phyloP scores from a whole-genome alignment of 768 basidiomycete species.

The Tricholoma terreum region DNA sequence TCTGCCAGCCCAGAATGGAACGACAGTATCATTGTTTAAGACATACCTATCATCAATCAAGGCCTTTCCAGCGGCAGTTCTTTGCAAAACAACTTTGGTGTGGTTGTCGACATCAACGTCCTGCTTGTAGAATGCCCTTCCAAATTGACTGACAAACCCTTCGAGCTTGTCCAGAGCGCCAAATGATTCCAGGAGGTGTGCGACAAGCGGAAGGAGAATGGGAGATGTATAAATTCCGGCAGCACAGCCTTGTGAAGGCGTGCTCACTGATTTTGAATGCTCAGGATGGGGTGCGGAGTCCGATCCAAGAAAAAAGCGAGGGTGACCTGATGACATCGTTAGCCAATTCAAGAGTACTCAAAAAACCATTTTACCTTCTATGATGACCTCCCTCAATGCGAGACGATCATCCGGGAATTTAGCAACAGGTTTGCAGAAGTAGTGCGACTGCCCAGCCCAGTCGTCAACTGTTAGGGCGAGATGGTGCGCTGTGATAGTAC shows the following conservation, averaged over 20 bases:
- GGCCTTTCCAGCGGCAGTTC: conserved; percentile 30
- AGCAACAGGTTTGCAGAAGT: conserved; percentile 97
- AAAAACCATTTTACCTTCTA: conserved; percentile 50
- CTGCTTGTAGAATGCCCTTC: conserved; percentile 74
- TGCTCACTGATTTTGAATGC: conserved; percentile 62
- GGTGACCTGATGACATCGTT: conserved; percentile 56
- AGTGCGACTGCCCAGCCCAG: conserved; percentile 93
- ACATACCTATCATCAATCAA: conserved; percentile 49
- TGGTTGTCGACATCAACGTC: conserved; percentile 26
- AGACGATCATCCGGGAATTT: conserved; percentile 91
- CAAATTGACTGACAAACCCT: conserved; percentile 75
- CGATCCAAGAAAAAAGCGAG: conserved; percentile 95
- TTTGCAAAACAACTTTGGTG: conserved; percentile 42
- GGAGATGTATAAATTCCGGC: conserved; percentile 97
- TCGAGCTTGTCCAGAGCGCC: conserved; percentile 80
- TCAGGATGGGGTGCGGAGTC: conserved; percentile 94
- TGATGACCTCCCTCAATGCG: conserved; percentile 75
- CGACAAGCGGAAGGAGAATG: conserved; percentile 85
- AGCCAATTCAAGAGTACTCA: not conserved
- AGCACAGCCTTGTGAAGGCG: conserved; percentile 74
- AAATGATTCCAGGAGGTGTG: conserved; percentile 84
- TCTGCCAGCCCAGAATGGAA: conserved; percentile 89
- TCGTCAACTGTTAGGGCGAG: conserved; percentile 92
- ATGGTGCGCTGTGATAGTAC: conserved; percentile 97
- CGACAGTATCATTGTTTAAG: conserved; percentile 49